A percentile compares a stretch with the other conserved stretches of the same genome.
Evolutionary conservation across 805 yeast species (phyloP).

Genomic region (Brettanomyces nanus): DNA sequence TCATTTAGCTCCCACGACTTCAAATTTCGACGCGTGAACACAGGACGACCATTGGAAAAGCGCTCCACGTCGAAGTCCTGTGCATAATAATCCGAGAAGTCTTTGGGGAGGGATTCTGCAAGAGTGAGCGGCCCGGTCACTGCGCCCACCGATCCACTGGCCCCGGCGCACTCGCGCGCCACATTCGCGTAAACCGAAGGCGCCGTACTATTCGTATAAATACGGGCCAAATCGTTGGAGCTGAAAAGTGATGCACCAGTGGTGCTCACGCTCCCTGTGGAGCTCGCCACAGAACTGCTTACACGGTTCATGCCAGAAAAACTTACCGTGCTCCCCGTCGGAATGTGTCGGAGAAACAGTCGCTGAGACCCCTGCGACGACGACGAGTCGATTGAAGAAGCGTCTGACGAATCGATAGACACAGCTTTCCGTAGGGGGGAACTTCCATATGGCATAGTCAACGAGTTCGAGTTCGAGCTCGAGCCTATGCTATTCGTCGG

Average conservation of each 20-base stretch:
- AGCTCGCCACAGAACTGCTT: too few species aligned
- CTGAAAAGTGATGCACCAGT: slow-evolving; percentile 14
- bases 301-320: too few species aligned
- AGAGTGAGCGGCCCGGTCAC: slow-evolving; percentile 21
- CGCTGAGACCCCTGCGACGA: slow-evolving; percentile 5
- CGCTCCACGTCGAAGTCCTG: slow-evolving; percentile 44
- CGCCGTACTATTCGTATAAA: slow-evolving; percentile 21
- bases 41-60: slow-evolving; percentile 51
- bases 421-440: slow-evolving; percentile 25
- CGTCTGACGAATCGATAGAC: slow-evolving; percentile 17
- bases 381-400: slow-evolving; percentile 18
- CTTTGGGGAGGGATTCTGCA: slow-evolving; percentile 44
- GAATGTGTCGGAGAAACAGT: slow-evolving; percentile 3
- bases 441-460: slow-evolving; percentile 21
- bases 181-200: slow-evolving; percentile 2
- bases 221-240: slow-evolving; percentile 18
- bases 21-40: slow-evolving; percentile 52
- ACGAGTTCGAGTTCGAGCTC: background rate
- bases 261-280: too few species aligned
- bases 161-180: background rate
- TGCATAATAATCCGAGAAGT: slow-evolving; percentile 48
- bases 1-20: slow-evolving; percentile 70
- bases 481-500: background rate
- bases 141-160: background rate
- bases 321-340: too few species aligned